Conservation (phyloP, 2,329 filamentous ascomycete species). For the Xenosphaeropsis pyriputrescens region DNA sequence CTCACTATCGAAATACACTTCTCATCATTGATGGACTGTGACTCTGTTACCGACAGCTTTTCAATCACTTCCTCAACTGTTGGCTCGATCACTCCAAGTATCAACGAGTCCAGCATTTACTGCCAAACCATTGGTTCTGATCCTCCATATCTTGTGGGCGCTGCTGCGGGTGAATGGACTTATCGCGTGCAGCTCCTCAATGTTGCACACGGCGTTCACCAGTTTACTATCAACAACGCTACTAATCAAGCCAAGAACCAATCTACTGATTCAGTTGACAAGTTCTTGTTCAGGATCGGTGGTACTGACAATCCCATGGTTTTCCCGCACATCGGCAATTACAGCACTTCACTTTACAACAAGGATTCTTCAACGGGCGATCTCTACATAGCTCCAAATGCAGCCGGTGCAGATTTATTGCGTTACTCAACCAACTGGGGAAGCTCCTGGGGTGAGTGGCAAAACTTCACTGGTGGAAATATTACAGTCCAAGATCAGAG, state of each 20-base stretch:
- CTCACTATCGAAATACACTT: constrained; percentile 36
- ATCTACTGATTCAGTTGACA: constrained; percentile 21
- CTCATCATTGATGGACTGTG: constrained; percentile 44
- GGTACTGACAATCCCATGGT: constrained; percentile 40
- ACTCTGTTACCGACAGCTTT: constrained; percentile 31
- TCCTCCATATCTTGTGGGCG: constrained; percentile 27
- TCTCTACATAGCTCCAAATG: constrained; percentile 36
- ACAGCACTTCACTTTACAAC: constrained; percentile 35
- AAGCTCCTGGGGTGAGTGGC: constrained; percentile 38
- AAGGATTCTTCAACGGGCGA: constrained; percentile 17
- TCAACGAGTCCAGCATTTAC: constrained; percentile 27
- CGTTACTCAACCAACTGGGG: constrained; percentile 4
- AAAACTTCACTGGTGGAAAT: constrained; percentile 33
- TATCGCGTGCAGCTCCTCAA: constrained; percentile 34
- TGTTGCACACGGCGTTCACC: constrained; percentile 44
- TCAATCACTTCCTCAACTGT: constrained; percentile 35
- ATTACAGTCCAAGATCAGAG: constrained; percentile 27
- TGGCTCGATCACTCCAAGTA: constrained; percentile 23
- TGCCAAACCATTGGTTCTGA: constrained; percentile 9
- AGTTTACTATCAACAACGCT: constrained; percentile 38
- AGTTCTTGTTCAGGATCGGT: constrained; percentile 48
- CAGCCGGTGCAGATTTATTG: constrained; percentile 44
- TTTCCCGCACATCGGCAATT: constrained; percentile 39
- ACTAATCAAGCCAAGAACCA: constrained; percentile 24
- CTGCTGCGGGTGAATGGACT: constrained; percentile 36